A percentile compares a stretch with the other conserved stretches of the same genome.
phyloP scores from a whole-genome alignment of 495 filamentous ascomycete species.

The Monascus purpureus region DNA sequence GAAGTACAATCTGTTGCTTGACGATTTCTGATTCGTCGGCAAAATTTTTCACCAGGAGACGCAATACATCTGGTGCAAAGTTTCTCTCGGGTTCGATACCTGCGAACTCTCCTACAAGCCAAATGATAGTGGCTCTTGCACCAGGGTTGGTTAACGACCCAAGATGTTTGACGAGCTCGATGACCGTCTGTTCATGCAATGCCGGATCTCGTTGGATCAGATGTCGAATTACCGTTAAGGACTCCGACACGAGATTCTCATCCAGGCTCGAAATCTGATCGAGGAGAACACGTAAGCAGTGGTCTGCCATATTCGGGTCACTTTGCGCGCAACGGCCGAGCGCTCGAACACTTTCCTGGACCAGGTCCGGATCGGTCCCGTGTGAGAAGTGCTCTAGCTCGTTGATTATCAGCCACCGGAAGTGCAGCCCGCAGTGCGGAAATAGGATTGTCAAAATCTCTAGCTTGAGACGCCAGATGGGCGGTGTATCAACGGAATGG shows the following conservation, averaged over 20 bases:
- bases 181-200: slow-evolving; percentile 65
- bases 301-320: slow-evolving; percentile 49
- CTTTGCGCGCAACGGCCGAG: slow-evolving; percentile 86
- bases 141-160: slow-evolving; percentile 71
- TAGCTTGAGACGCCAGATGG: slow-evolving; percentile 80
- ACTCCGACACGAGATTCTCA: slow-evolving; percentile 77
- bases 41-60: slow-evolving; percentile 79
- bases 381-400: slow-evolving; percentile 88
- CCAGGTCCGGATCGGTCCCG: slow-evolving; percentile 57
- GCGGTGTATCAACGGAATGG: slow-evolving; percentile 62
- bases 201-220: slow-evolving; percentile 82
- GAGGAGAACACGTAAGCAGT: slow-evolving; percentile 71
- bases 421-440: slow-evolving; percentile 57
- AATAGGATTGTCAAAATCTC: slow-evolving; percentile 84
- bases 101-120: slow-evolving; percentile 92
- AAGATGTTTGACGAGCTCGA: slow-evolving; percentile 82
- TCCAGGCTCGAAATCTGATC: slow-evolving; percentile 73
- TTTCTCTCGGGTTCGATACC: slow-evolving; percentile 65
- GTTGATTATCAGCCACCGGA: slow-evolving; percentile 73
- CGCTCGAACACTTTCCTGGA: slow-evolving; percentile 77
- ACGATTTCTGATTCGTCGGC: slow-evolving; percentile 68
- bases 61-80: slow-evolving; percentile 82
- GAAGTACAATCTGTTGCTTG: slow-evolving; percentile 79
- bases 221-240: slow-evolving; percentile 83
- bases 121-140: slow-evolving; percentile 86